Evolutionary conservation across 164 flowering plant species (phyloP).

Genomic region (Liquidambar formosana): DNA sequence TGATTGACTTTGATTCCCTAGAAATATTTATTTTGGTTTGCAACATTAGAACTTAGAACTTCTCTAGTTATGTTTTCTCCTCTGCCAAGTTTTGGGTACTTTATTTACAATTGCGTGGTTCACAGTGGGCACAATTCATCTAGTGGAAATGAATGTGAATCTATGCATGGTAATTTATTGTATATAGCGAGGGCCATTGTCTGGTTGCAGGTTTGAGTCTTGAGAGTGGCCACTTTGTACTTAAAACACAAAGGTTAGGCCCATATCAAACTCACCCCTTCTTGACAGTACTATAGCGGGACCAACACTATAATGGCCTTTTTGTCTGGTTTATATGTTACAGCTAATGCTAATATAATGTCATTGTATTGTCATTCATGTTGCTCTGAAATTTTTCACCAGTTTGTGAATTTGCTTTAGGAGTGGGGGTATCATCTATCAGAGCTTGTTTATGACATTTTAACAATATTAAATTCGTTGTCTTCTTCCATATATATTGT

Average conservation of each 20-base stretch:
- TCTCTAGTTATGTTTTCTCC: neutral
- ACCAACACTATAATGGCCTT: too few species aligned
- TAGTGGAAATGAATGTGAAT: neutral
- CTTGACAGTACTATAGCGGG: too few species aligned
- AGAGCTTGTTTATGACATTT: too few species aligned
- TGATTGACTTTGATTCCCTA: neutral
- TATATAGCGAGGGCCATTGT: too few species aligned
- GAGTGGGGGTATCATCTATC: too few species aligned
- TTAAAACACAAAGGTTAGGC: too few species aligned
- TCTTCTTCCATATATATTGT: too few species aligned
- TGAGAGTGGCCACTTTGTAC: too few species aligned
- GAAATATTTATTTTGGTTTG: neutral
- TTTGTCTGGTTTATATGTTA: neutral
- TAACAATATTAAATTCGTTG: too few species aligned
- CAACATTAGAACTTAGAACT: neutral
- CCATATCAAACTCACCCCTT: too few species aligned
- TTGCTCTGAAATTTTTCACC: neutral
- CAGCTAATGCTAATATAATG: neutral
- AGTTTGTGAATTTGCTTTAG: neutral
- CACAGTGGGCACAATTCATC: neutral
- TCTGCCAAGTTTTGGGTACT: neutral
- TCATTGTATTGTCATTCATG: neutral
- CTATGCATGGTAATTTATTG: neutral
- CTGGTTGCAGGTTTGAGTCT: too few species aligned
- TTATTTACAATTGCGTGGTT: neutral